Percentiles rank a stretch among this genome's conserved stretches.
Conservation (phyloP, 768 basidiomycete species). For the Baorangia bicolor region DNA sequence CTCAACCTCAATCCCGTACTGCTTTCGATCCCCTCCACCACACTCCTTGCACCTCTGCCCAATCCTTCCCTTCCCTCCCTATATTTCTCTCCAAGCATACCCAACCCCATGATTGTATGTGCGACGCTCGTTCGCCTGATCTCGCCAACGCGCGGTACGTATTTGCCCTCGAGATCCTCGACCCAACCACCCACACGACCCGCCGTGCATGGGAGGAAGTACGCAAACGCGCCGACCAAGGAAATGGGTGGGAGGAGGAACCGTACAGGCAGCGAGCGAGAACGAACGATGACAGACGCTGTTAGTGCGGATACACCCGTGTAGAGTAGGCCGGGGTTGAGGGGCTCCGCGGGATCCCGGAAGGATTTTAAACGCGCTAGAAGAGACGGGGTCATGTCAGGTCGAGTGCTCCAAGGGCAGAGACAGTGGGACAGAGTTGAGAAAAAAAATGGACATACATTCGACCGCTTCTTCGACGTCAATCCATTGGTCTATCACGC, state of each 20-base stretch:
- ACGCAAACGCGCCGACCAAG: constrained; percentile 63
- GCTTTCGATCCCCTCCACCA: constrained; percentile 59
- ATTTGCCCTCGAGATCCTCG: constrained; percentile 64
- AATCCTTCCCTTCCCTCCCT: constrained; percentile 45
- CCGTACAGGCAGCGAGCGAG: constrained; percentile 67
- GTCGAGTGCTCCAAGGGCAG: not conserved
- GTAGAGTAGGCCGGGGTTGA: constrained; percentile 89
- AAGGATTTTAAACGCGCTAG: constrained; percentile 82
- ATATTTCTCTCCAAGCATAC: constrained; percentile 52
- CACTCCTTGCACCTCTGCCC: constrained; percentile 43
- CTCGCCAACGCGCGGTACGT: constrained; percentile 67
- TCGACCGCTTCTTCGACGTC: constrained; percentile 82
- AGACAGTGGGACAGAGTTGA: not conserved
- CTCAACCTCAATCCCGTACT: constrained; percentile 71
- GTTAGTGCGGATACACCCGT: constrained; percentile 86
- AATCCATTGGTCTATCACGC: constrained; percentile 79
- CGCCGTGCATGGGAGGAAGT: constrained; percentile 87
- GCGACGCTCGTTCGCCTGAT: constrained; percentile 65
- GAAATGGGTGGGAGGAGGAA: constrained; percentile 74
- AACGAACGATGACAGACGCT: constrained; percentile 83
- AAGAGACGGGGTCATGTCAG: not conserved
- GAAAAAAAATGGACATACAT: constrained; percentile 48
- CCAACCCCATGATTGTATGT: constrained; percentile 59
- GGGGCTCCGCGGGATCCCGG: constrained; percentile 73
- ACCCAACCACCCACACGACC: constrained; percentile 66